Conservation (phyloP, 371 early-diverging fungal species). For the Rhizopus stolonifer region DNA sequence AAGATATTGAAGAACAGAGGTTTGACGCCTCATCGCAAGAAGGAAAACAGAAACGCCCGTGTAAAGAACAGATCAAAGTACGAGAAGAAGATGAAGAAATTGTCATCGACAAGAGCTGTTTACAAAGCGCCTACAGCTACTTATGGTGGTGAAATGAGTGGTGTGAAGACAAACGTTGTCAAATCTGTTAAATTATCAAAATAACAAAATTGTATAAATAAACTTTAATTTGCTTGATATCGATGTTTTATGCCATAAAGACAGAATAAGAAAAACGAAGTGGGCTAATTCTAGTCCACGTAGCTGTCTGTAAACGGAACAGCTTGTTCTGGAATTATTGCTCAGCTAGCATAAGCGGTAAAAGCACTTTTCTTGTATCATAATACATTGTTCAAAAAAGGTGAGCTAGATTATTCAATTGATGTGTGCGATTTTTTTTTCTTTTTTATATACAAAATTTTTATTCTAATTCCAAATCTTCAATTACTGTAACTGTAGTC, state of each 20-base stretch:
- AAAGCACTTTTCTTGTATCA: no score
- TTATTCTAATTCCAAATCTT: constrained; percentile 53
- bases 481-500: constrained; percentile 74
- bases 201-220: constrained; percentile 7
- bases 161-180: constrained; percentile 87
- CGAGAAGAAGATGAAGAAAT: constrained; percentile 88
- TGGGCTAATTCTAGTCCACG: no score
- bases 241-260: no score
- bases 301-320: no score
- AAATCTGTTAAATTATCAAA: constrained; percentile 71
- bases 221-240: no score
- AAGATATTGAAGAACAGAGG: constrained; percentile 96
- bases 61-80: constrained; percentile 89
- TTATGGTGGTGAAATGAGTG: constrained; percentile 93
- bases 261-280: no score
- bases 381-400: no score
- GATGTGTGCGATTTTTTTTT: no score
- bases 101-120: constrained; percentile 76
- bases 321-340: no score
- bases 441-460: background rate
- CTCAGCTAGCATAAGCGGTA: no score
- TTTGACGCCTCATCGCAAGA: constrained; percentile 89
- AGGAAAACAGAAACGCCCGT: constrained; percentile 94
- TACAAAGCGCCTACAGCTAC: constrained; percentile 63
- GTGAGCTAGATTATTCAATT: no score